Percentiles rank a stretch among this genome's conserved stretches.
Conservation (phyloP, 331 rosid genomes). For the Malus hybrid region DNA sequence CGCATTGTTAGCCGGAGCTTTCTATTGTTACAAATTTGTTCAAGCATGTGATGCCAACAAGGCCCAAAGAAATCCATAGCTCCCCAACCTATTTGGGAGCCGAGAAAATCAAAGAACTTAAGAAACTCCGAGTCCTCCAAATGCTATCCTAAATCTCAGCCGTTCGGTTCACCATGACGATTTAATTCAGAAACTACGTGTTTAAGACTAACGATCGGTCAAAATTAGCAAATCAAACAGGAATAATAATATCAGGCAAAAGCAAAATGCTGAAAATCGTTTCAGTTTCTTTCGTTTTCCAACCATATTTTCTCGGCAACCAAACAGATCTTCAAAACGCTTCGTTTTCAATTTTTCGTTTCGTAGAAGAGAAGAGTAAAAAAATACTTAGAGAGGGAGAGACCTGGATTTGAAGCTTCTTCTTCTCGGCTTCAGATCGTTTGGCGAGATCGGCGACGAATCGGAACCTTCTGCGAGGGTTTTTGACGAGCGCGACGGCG, state of each 20-base stretch:
- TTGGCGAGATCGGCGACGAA: conserved; percentile 56
- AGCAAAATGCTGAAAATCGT: neutral
- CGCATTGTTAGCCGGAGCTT: neutral
- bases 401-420: conserved; percentile 54
- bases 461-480: conserved; percentile 56
- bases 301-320: neutral
- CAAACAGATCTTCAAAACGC: neutral
- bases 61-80: neutral
- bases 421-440: conserved; percentile 39
- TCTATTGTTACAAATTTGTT: neutral
- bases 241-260: neutral
- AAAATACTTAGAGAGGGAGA: neutral
- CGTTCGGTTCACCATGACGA: neutral
- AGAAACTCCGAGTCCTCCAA: neutral
- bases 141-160: neutral
- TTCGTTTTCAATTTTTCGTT: neutral
- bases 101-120: conserved; percentile 5
- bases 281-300: neutral
- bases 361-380: neutral
- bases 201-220: neutral
- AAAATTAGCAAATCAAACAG: neutral
- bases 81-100: neutral
- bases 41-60: neutral
- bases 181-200: neutral
- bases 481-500: conserved; percentile 56